phyloP scores from a whole-genome alignment of 2,329 filamentous ascomycete genomes.

The Monosporascus sp. region DNA sequence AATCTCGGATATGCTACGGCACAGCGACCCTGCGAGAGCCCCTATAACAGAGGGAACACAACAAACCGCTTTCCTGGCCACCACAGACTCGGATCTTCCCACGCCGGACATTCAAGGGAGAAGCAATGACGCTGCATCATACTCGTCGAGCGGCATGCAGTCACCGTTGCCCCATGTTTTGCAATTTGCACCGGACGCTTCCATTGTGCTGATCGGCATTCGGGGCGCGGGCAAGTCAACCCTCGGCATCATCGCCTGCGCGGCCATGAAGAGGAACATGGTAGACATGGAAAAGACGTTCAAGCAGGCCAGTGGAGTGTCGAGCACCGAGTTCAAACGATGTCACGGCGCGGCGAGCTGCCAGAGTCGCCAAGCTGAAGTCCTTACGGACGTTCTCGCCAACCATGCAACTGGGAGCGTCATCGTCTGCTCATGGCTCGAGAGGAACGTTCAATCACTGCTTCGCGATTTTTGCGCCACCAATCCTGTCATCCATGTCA shows the following conservation, averaged over 20 bases:
- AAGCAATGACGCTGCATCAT: slow-evolving; percentile 1
- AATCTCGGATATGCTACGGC: too few species aligned
- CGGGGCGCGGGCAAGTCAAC: slow-evolving; percentile 72
- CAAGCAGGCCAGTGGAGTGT: slow-evolving; percentile 55
- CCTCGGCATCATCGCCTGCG: slow-evolving; percentile 68
- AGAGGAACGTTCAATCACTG: slow-evolving; percentile 54
- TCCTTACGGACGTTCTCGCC: slow-evolving; percentile 55
- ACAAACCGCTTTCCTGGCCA: slow-evolving; percentile 5
- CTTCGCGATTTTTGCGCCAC: slow-evolving; percentile 57
- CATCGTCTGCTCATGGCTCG: slow-evolving; percentile 69
- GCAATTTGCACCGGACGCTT: slow-evolving; percentile 54
- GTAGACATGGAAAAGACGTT: slow-evolving; percentile 67
- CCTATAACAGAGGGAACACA: too few species aligned
- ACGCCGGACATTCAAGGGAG: not conserved
- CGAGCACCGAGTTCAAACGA: slow-evolving; percentile 58
- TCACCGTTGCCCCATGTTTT: slow-evolving; percentile 14
- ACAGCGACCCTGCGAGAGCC: too few species aligned
- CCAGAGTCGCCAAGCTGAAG: slow-evolving; percentile 55
- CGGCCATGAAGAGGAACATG: slow-evolving; percentile 61
- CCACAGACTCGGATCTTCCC: slow-evolving; percentile 8
- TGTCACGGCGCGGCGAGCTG: slow-evolving; percentile 57
- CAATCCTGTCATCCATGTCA: slow-evolving; percentile 66
- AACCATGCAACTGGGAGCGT: slow-evolving; percentile 57
- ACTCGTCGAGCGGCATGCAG: slow-evolving; percentile 12
- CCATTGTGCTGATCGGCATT: slow-evolving; percentile 67